A percentile compares a stretch with the other conserved stretches of the same genome.
phyloP scores from a whole-genome alignment of 306 rosid genomes.

The Gleditsia sinensis region DNA sequence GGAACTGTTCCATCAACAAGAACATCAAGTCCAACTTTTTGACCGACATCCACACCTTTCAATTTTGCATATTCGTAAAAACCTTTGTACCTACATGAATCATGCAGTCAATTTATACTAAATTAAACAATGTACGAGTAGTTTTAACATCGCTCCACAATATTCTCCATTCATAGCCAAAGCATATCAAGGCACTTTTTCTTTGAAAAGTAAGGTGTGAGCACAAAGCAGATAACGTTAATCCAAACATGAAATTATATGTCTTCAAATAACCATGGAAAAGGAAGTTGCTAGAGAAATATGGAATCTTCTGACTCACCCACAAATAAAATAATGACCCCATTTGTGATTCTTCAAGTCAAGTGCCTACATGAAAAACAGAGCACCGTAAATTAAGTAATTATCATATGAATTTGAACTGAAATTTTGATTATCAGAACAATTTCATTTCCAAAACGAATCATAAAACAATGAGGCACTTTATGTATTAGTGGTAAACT shows the following conservation, averaged over 20 bases:
- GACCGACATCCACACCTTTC: conserved; percentile 64
- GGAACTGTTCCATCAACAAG: conserved; percentile 93
- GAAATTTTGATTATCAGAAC: not conserved
- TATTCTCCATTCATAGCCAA: not conserved
- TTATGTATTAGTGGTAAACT: not conserved
- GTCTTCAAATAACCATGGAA: not conserved
- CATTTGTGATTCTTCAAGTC: conserved; percentile 92
- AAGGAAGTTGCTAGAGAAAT: not conserved
- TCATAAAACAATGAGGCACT: not conserved
- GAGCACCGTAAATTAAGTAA: not conserved
- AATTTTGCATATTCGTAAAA: conserved; percentile 67
- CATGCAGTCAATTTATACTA: conserved; percentile 20
- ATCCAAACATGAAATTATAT: too few species aligned
- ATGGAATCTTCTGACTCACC: conserved; percentile 54
- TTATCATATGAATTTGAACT: not conserved
- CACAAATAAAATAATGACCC: conserved; percentile 98
- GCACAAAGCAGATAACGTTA: not conserved
- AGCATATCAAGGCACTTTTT: not conserved
- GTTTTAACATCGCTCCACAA: not conserved
- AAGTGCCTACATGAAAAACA: conserved; percentile 58
- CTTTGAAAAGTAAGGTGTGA: not conserved
- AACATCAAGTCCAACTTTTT: conserved; percentile 85
- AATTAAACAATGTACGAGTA: not conserved
- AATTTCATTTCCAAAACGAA: not conserved
- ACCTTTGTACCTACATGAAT: conserved; percentile 82